Evolutionary conservation across 495 filamentous ascomycete genomes (phyloP).

Genomic region (Margaritispora aquatica): DNA sequence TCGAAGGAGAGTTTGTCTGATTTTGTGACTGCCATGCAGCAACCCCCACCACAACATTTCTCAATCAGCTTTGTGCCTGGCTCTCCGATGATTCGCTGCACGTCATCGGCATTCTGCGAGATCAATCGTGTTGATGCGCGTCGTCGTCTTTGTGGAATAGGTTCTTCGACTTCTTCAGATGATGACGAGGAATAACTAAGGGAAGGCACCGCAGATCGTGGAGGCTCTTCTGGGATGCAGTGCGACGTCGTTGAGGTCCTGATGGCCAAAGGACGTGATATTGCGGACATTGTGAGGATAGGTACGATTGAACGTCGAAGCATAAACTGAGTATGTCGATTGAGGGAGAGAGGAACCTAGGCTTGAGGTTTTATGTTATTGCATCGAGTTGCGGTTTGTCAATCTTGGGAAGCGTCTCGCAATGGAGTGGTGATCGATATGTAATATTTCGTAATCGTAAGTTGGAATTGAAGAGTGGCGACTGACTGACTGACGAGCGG

Average conservation of each 20-base stretch:
- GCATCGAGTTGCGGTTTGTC: neutral
- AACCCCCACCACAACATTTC: conserved; percentile 91
- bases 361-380: neutral
- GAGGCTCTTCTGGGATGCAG: conserved; percentile 26
- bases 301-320: conserved; percentile 10
- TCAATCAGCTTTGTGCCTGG: conserved; percentile 53
- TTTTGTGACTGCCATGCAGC: conserved; percentile 65
- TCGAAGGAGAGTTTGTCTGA: conserved; percentile 48
- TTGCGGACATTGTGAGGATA: conserved; percentile 21
- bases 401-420: neutral
- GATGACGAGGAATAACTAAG: conserved; percentile 24
- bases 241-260: conserved; percentile 22
- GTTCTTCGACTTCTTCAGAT: conserved; percentile 22
- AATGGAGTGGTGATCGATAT: neutral
- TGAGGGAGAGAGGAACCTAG: neutral
- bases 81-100: conserved; percentile 61
- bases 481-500: neutral
- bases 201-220: conserved; percentile 20
- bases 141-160: conserved; percentile 42
- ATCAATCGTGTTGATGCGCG: conserved; percentile 79
- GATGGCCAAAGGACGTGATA: conserved; percentile 18
- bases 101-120: conserved; percentile 66
- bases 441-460: neutral
- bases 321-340: conserved; percentile 2
- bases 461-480: neutral